These are phyloP conservation scores for Thuidium tamariscinum DNA, from an alignment of 225 moss, liverwort and hornwort genomes.

Conservation along the genomic window DNA sequence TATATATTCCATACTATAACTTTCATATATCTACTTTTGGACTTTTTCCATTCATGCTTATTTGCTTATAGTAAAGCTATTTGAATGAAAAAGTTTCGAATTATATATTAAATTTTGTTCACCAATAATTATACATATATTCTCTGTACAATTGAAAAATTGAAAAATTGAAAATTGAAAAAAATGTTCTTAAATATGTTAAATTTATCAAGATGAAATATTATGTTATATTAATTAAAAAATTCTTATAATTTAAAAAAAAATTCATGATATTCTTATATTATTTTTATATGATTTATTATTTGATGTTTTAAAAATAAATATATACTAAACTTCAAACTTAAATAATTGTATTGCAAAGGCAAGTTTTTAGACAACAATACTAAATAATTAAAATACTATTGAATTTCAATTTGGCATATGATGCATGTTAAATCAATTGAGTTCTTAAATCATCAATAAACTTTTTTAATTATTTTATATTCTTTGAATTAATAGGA, in stretches of 20 bases:
- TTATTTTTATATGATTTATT: no score
- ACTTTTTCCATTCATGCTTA: background rate
- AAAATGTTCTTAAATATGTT: background rate
- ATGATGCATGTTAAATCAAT: background rate
- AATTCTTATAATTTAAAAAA: background rate
- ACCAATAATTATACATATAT: no score
- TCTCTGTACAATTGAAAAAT: background rate
- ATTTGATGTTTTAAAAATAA: background rate
- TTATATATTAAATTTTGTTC: background rate
- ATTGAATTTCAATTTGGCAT: background rate
- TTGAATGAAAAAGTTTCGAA: background rate
- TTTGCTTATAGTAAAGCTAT: background rate
- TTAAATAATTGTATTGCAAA: background rate
- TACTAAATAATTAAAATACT: background rate
- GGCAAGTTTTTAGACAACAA: background rate
- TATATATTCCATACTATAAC: rapidly evolving
- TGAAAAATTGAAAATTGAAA: no score
- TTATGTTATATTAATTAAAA: background rate
- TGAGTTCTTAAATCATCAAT: no score
- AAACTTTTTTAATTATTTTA: background rate
- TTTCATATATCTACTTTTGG: background rate
- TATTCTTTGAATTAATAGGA: background rate
- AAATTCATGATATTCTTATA: no score
- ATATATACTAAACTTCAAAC: background rate
- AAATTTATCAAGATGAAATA: background rate